phyloP scores from a whole-genome alignment of 2,329 filamentous ascomycete species.

The Colletotrichum tamarilloi region DNA sequence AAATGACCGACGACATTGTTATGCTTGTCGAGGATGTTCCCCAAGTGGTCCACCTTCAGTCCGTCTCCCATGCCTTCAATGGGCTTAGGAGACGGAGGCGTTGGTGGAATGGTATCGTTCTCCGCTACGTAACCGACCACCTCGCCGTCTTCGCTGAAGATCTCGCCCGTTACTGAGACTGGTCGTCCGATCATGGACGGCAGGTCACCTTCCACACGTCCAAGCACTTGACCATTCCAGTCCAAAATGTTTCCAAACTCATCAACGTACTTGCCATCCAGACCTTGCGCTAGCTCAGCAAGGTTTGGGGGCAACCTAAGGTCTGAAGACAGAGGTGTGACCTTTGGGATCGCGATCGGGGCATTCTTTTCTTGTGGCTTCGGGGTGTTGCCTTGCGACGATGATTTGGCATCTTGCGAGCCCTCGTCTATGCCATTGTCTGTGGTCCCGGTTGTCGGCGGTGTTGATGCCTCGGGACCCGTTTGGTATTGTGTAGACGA shows the following conservation, averaged over 20 bases:
- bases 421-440: conserved; percentile 27
- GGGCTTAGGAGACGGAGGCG: conserved; percentile 40
- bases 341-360: conserved; percentile 52
- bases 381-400: conserved; percentile 16
- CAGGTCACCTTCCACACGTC: conserved; percentile 64
- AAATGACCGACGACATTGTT: conserved; percentile 61
- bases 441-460: conserved; percentile 14
- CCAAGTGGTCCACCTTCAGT: conserved; percentile 54
- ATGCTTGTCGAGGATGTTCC: conserved; percentile 58
- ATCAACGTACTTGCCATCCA: conserved; percentile 61
- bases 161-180: conserved; percentile 57
- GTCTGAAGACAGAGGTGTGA: conserved; percentile 50
- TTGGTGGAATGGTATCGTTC: conserved; percentile 46
- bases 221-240: conserved; percentile 61
- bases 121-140: conserved; percentile 58
- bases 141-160: conserved; percentile 56
- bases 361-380: conserved; percentile 34
- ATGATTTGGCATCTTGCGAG: neutral
- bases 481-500: conserved; percentile 21
- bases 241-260: conserved; percentile 66
- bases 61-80: conserved; percentile 50
- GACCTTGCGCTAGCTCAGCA: conserved; percentile 49
- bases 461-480: neutral
- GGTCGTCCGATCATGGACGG: conserved; percentile 64
- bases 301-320: conserved; percentile 45